phyloP scores from a whole-genome alignment of 2,329 filamentous ascomycete genomes.

The Fusarium humuli region DNA sequence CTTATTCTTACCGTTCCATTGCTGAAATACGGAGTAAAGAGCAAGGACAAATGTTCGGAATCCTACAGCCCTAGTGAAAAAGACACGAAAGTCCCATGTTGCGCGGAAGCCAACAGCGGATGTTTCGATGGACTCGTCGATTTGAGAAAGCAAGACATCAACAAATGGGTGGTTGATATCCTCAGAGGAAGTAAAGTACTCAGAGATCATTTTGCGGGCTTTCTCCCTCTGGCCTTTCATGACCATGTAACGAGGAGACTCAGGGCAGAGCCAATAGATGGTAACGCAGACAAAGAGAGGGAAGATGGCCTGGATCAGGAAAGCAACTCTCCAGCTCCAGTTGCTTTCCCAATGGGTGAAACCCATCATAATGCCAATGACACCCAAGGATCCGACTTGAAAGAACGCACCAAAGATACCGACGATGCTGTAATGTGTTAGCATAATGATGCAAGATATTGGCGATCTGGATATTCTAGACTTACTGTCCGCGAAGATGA shows the following conservation, averaged over 20 bases:
- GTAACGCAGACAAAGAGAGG: background rate
- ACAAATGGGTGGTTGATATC: background rate
- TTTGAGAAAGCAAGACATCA: background rate
- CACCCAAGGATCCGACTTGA: background rate
- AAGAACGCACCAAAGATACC: background rate
- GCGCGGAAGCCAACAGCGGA: background rate
- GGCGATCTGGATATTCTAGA: background rate
- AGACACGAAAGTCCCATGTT: background rate
- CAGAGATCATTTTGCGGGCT: background rate
- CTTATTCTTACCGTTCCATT: background rate
- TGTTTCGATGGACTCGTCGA: background rate
- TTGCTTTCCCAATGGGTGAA: background rate
- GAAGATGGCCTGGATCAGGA: background rate
- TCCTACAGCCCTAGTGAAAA: background rate
- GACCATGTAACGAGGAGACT: background rate
- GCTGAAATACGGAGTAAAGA: background rate
- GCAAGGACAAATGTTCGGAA: background rate
- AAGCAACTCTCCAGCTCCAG: background rate
- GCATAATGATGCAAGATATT: background rate
- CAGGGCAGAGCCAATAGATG: background rate
- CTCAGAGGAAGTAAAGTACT: background rate
- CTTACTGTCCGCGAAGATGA: background rate
- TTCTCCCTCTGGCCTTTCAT: background rate
- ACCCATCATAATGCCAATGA: background rate
- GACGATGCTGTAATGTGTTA: background rate